Percentiles rank a stretch among this genome's conserved stretches.
Evolutionary conservation across 2,329 filamentous ascomycete species (phyloP).

Genomic region (Aspergillus arachidicola): DNA sequence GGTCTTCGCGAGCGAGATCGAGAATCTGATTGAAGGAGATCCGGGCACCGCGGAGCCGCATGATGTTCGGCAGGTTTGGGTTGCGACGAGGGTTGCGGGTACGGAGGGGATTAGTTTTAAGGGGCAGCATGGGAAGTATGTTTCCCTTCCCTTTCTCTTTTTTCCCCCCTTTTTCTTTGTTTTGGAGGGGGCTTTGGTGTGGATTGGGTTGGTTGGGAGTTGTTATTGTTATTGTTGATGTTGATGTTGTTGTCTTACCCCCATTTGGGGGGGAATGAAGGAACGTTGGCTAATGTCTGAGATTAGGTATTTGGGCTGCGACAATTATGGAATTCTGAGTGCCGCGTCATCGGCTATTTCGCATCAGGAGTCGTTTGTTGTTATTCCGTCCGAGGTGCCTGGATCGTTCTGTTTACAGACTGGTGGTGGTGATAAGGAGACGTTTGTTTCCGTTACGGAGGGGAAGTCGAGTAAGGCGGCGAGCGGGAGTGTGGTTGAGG

Average conservation of each 20-base stretch:
- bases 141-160: slow-evolving; percentile 79
- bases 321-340: slow-evolving; percentile 76
- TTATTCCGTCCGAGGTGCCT: slow-evolving; percentile 66
- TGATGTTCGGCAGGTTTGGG: slow-evolving; percentile 94
- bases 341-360: slow-evolving; percentile 81
- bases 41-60: slow-evolving; percentile 87
- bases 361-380: slow-evolving; percentile 76
- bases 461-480: slow-evolving; percentile 39
- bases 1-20: slow-evolving; percentile 78
- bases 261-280: background rate
- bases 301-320: slow-evolving; percentile 77
- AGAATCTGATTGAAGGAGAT: slow-evolving; percentile 86
- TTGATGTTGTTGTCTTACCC: background rate
- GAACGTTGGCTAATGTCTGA: slow-evolving; percentile 7
- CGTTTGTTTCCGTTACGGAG: slow-evolving; percentile 67
- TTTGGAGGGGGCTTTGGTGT: background rate
- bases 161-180: slow-evolving; percentile 13
- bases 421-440: slow-evolving; percentile 56
- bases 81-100: slow-evolving; percentile 75
- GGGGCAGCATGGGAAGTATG: slow-evolving; percentile 84
- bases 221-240: background rate
- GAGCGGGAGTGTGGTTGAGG: slow-evolving; percentile 59
- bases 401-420: slow-evolving; percentile 77
- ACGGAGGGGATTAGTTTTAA: slow-evolving; percentile 75
- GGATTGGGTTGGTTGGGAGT: background rate